A percentile compares a stretch with the other conserved stretches of the same genome.
Conservation (phyloP, 805 yeast species). For the Kluyveromyces siamensis region DNA sequence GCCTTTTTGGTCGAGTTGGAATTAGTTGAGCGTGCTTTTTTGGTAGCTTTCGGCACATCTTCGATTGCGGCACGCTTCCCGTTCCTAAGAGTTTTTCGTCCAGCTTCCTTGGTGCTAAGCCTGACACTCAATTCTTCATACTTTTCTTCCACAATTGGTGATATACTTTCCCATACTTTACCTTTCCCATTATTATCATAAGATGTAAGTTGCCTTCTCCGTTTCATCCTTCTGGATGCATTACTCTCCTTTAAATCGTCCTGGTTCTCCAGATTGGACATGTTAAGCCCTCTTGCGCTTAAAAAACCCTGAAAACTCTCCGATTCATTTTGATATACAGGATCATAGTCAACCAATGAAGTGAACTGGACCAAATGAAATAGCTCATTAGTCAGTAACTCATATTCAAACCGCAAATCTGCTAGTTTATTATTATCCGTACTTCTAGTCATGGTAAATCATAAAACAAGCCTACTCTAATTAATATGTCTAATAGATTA, state of each 20-base stretch:
- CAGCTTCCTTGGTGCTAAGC: constrained; percentile 3
- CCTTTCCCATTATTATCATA: not conserved
- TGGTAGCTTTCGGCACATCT: not conserved
- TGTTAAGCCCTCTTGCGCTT: constrained; percentile 27
- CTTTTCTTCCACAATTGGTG: constrained; percentile 11
- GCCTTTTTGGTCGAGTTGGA: not conserved
- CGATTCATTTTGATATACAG: constrained; percentile 30
- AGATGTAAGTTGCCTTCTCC: constrained; percentile 10
- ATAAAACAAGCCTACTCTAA: not conserved
- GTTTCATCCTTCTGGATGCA: constrained; percentile 7
- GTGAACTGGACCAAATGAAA: constrained; percentile 56
- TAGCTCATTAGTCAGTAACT: constrained; percentile 46
- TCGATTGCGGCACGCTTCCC: not conserved
- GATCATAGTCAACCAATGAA: constrained; percentile 55
- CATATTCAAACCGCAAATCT: constrained; percentile 37
- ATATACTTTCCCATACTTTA: constrained; percentile 4
- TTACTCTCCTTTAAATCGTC: constrained; percentile 27
- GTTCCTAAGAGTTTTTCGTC: not conserved
- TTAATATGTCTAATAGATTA: not conserved
- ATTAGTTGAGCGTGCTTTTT: not conserved
- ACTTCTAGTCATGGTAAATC: not conserved
- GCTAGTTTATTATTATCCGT: constrained; percentile 26
- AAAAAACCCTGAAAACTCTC: constrained; percentile 30
- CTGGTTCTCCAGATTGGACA: constrained; percentile 27
- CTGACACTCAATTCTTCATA: constrained; percentile 8